Conservation (phyloP, 2,329 filamentous ascomycete species). For the Botrytis elliptica region DNA sequence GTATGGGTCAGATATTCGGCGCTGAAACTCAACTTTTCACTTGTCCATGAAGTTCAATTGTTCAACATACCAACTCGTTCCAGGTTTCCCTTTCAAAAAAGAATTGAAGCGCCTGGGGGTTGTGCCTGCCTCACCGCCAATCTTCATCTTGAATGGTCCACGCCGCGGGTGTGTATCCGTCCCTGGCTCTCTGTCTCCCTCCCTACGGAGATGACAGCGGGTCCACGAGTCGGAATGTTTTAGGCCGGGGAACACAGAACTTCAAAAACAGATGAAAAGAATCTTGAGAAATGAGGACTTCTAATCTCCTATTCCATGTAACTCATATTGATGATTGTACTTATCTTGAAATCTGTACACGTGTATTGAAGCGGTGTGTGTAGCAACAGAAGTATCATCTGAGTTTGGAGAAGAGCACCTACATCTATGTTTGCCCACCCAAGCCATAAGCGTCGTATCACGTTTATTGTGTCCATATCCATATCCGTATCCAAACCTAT, state of each 20-base stretch:
- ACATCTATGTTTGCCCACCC: slow-evolving; percentile 1
- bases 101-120: not conserved
- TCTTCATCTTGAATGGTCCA: slow-evolving; percentile 1
- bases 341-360: not conserved
- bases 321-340: not conserved
- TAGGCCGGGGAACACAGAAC: not conserved
- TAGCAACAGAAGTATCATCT: not conserved
- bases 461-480: not conserved
- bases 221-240: not conserved
- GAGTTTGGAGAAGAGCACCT: not conserved
- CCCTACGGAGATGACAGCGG: slow-evolving; percentile 13
- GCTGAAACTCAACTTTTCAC: slow-evolving; percentile 11
- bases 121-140: slow-evolving; percentile 1
- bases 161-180: not conserved
- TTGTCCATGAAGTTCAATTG: not conserved
- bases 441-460: slow-evolving; percentile 1
- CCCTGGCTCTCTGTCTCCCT: not conserved
- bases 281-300: not conserved
- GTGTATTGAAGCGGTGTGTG: slow-evolving; percentile 10
- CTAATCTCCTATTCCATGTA: not conserved
- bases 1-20: slow-evolving; percentile 4
- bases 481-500: too few species aligned
- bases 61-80: not conserved
- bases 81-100: not conserved
- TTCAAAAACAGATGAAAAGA: not conserved